Evolutionary conservation across 169 alveolate species (phyloP), one percentile per base, ranked within the genome.

Genomic region (Plasmodium reichenowi): DNA sequence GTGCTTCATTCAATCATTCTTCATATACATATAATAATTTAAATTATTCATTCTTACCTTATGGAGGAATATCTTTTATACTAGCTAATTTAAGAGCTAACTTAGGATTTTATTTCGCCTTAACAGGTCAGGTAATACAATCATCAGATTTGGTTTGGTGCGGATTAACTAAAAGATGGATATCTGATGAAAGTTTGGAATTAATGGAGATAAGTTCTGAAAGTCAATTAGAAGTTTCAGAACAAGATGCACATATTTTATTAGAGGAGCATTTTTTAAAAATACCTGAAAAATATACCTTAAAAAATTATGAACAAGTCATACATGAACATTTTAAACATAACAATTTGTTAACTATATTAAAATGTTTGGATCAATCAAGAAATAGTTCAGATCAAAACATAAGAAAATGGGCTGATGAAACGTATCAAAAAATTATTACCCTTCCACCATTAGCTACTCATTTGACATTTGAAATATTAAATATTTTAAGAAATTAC

Each of bases 111-210:
- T 94, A 94, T 58, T 72, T 94, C 38, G 86, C 92, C 85, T 76
- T 94, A 71, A 94, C 96, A 22, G 95, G 95, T 43, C 75, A 73
- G 43, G 88, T 24, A 56, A 52, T 94, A 3, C 50, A 48, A n/a
- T 94, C 95, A 2, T 7, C 88, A 1, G 96, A 94, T 48, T 74
- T 94, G 3, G 78, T 94, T 20, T 94, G 95, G 95, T 66, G 93
- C 17, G 96, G 96, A 13, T 70, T 94, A 20, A 92, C 86, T n/a
- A 93, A 88, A 64, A 88, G 94, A 26, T 94, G 72, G 89, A 59
- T 94, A 13, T 88, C 95, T 50, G 95, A 94, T 48, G 94, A 92
- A 22, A 78, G 93, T 15, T 32, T 94, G 26, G 88, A 74, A 26
- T 74, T 89, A 7, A 88, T 94, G 88, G 95, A 94, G 64, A 38